Percentiles rank a stretch among this genome's conserved stretches.
Conservation (phyloP, 1,139 yeast genomes). For the Schizosaccharomyces versatilis region DNA sequence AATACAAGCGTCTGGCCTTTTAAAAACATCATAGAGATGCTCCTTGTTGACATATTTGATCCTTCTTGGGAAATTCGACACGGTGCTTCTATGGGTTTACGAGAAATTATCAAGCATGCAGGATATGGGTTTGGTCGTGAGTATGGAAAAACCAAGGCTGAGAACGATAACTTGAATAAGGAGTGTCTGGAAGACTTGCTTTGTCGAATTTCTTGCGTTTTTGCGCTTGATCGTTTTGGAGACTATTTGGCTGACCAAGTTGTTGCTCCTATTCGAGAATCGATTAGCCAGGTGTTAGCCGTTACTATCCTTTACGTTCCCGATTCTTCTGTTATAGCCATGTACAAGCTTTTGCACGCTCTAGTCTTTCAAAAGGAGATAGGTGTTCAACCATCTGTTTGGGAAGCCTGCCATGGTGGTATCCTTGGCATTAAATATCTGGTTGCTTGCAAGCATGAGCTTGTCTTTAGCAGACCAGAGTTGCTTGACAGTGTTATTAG, state of each 20-base stretch:
- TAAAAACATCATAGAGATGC: conserved; percentile 82
- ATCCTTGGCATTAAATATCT: conserved; percentile 81
- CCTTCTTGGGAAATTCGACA: conserved; percentile 90
- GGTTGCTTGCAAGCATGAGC: conserved; percentile 71
- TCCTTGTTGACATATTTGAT: conserved; percentile 59
- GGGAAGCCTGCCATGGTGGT: conserved; percentile 99
- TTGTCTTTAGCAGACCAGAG: conserved; percentile 35
- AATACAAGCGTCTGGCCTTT: conserved; percentile 81
- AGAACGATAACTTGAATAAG: conserved; percentile 44
- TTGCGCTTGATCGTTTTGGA: conserved; percentile 87
- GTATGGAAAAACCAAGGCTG: conserved; percentile 34
- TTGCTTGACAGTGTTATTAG: conserved; percentile 51
- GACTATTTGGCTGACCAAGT: conserved; percentile 95
- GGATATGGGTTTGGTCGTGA: conserved; percentile 76
- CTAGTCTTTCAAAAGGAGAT: conserved; percentile 48
- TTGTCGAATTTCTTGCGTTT: conserved; percentile 62
- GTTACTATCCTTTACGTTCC: conserved; percentile 60
- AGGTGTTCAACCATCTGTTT: conserved; percentile 27
- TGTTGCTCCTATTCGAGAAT: conserved; percentile 93
- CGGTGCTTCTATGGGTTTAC: conserved; percentile 80
- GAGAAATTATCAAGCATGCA: conserved; percentile 69
- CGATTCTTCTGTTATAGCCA: conserved; percentile 29
- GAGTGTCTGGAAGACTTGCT: conserved; percentile 71
- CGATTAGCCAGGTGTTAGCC: conserved; percentile 85
- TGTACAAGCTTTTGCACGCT: conserved; percentile 44